These are phyloP conservation scores for Pisolithus orientalis DNA, from an alignment of 768 basidiomycete genomes.

Conservation along the genomic window DNA sequence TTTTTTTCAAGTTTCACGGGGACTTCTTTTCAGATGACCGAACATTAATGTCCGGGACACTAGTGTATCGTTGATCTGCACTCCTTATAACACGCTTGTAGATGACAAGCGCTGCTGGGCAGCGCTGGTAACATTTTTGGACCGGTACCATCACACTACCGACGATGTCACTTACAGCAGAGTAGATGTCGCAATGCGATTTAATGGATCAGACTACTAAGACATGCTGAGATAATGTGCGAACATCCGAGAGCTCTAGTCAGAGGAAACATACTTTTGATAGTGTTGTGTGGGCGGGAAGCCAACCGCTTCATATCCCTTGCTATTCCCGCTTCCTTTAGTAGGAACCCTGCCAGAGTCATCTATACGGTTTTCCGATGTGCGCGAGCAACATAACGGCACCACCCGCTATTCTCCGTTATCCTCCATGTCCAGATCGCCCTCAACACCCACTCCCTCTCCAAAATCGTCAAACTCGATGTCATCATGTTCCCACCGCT, in stretches of 20 bases:
- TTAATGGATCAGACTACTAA: too few species aligned
- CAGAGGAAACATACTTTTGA: too few species aligned
- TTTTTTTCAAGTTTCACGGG: neutral
- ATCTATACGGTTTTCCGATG: neutral
- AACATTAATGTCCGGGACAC: neutral
- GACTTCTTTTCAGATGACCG: neutral
- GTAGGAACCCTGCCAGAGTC: neutral
- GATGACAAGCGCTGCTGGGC: neutral
- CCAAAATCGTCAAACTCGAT: constrained; percentile 60
- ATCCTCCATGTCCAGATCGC: constrained; percentile 65
- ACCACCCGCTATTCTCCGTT: constrained; percentile 26
- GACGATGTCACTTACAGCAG: neutral
- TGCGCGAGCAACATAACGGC: neutral
- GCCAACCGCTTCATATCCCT: too few species aligned
- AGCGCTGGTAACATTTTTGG: neutral
- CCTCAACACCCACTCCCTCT: constrained; percentile 61
- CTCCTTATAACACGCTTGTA: neutral
- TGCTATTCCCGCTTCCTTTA: neutral
- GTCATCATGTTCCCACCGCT: constrained; percentile 29
- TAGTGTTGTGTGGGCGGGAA: too few species aligned
- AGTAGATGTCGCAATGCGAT: neutral
- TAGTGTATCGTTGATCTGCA: neutral
- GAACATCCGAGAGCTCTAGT: too few species aligned
- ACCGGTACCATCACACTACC: neutral
- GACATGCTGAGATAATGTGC: too few species aligned